Evolutionary conservation across 108 stramenopile species (phyloP).

Genomic region (Nitzschia palea): DNA sequence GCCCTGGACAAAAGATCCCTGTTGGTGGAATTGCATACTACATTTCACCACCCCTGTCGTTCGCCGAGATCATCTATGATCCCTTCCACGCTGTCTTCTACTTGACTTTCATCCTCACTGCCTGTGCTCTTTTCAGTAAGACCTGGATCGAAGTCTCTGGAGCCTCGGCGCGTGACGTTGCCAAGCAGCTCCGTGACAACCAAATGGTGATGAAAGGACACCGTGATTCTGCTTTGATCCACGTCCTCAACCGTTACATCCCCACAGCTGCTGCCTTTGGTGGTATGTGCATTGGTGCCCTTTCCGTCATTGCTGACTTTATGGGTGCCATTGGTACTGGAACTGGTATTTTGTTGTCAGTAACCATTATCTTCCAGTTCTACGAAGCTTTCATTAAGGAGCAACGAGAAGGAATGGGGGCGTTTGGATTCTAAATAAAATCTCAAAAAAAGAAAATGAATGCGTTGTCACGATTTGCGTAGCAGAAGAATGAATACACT

Average conservation of each 20-base stretch:
- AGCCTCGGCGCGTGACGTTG: slow-evolving; percentile 95
- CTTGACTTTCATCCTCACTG: slow-evolving; percentile 95
- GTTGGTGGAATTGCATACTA: slow-evolving; percentile 99
- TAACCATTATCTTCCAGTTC: slow-evolving; percentile 98
- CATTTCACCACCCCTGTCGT: slow-evolving; percentile 93
- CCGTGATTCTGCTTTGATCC: slow-evolving; percentile 93
- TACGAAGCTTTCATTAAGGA: slow-evolving; percentile 95
- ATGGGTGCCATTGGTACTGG: slow-evolving; percentile 99
- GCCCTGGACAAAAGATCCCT: slow-evolving; percentile 88
- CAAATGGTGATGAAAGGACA: slow-evolving; percentile 99
- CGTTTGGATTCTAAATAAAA: slow-evolving; percentile 60
- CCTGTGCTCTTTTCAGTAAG: slow-evolving; percentile 98
- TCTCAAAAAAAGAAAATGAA: background rate
- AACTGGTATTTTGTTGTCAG: slow-evolving; percentile 96
- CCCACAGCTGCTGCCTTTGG: slow-evolving; percentile 99
- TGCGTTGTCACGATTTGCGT: background rate
- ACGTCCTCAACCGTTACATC: slow-evolving; percentile 98
- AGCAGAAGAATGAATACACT: background rate
- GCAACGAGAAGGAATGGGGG: slow-evolving; percentile 64
- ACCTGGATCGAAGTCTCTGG: slow-evolving; percentile 99
- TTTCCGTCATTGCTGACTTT: slow-evolving; percentile 97
- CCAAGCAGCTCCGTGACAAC: slow-evolving; percentile 98
- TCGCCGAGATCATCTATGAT: slow-evolving; percentile 95
- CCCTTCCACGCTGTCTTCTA: slow-evolving; percentile 99
- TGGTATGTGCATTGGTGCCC: slow-evolving; percentile 99